Percentiles rank a stretch among this genome's conserved stretches.
phyloP scores from a whole-genome alignment of 139 green algal species.

The Tetraselmis chui region DNA sequence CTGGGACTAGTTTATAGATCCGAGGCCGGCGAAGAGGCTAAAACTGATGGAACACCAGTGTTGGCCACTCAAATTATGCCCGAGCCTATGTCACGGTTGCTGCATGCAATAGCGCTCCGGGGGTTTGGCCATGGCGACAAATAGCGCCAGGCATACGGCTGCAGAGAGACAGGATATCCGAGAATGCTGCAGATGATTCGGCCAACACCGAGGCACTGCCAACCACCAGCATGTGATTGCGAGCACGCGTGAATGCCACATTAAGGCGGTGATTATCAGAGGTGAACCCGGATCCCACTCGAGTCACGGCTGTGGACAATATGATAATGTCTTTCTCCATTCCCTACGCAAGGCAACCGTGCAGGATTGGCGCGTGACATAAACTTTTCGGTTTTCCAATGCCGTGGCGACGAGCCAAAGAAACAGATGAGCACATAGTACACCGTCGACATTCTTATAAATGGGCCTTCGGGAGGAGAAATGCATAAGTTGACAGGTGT shows the following conservation, averaged over 20 bases:
- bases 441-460: too few relatives aligned
- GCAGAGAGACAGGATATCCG: slow-evolving; percentile 13
- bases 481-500: too few relatives aligned
- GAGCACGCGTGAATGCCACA: slow-evolving; percentile 68
- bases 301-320: slow-evolving; percentile 57
- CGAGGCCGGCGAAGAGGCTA: too few relatives aligned
- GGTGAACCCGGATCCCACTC: slow-evolving; percentile 18
- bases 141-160: background rate
- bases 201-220: slow-evolving; percentile 31
- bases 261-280: slow-evolving; percentile 54
- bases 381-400: too few relatives aligned
- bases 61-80: too few relatives aligned
- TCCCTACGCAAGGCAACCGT: slow-evolving; percentile 41
- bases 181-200: slow-evolving; percentile 27
- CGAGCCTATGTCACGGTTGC: too few relatives aligned
- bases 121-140: background rate
- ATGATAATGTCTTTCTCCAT: slow-evolving; percentile 75
- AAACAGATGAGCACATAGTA: too few relatives aligned
- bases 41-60: too few relatives aligned
- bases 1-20: too few relatives aligned
- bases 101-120: background rate
- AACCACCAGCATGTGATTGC: slow-evolving; percentile 58
- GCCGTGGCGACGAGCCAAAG: too few relatives aligned
- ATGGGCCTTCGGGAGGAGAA: too few relatives aligned
- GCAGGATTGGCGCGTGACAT: too few relatives aligned